These are phyloP conservation scores for Boletus semigastroideus DNA, from an alignment of 1,284 basidiomycete species.

Conservation along the genomic window DNA sequence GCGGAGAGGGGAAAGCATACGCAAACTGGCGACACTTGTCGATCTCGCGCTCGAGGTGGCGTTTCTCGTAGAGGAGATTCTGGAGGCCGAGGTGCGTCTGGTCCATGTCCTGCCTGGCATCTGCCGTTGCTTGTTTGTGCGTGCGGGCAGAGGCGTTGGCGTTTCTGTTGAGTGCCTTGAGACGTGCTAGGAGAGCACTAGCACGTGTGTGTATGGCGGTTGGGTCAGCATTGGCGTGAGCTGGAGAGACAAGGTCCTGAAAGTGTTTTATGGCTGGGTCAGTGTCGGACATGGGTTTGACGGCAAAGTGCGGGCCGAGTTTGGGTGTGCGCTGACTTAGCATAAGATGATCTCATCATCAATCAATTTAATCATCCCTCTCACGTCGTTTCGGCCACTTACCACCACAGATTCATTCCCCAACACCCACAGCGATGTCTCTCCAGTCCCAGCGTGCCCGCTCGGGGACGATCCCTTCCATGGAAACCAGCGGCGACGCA, in stretches of 20 bases:
- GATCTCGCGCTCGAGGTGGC: constrained; percentile 81
- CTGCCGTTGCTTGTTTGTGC: constrained; percentile 70
- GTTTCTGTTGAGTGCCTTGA: constrained; percentile 72
- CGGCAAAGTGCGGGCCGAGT: constrained; percentile 15
- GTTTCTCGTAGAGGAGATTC: constrained; percentile 79
- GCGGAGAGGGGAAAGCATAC: constrained; percentile 43
- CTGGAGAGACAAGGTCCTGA: constrained; percentile 55
- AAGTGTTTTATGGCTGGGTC: constrained; percentile 60
- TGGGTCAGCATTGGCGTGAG: constrained; percentile 47
- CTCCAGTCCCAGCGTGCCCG: constrained; percentile 47
- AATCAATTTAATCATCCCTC: constrained; percentile 12
- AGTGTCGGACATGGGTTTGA: constrained; percentile 22
- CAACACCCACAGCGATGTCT: constrained; percentile 42
- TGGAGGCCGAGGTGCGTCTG: constrained; percentile 78
- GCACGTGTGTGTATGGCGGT: constrained; percentile 58
- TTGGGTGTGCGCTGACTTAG: constrained; percentile 17
- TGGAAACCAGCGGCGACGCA: constrained; percentile 71
- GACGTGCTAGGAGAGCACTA: constrained; percentile 68
- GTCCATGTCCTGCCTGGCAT: constrained; percentile 78
- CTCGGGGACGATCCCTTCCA: constrained; percentile 82
- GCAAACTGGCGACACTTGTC: constrained; percentile 86
- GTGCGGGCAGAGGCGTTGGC: constrained; percentile 68
- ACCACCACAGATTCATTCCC: background rate
- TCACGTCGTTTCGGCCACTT: constrained; percentile 24
- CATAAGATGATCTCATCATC: background rate